Conservation (phyloP, 225 moss, liverwort and hornwort genomes). For the Marchantia polymorpha region DNA sequence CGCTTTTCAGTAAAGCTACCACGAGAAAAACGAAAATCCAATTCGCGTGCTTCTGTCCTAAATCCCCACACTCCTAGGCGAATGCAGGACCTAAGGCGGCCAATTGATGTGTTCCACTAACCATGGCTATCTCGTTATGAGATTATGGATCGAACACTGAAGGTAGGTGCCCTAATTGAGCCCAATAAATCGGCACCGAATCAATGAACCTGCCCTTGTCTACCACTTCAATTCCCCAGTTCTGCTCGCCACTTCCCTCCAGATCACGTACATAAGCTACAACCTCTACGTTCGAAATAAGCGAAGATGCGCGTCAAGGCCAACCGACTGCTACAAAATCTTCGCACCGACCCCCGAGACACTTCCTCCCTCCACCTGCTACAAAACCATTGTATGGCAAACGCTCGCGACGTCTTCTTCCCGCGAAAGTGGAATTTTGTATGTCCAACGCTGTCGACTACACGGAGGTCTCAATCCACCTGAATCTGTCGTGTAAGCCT, state of each 20-base stretch:
- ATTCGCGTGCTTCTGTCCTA: background rate
- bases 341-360: background rate
- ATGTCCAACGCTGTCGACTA: background rate
- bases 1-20: background rate
- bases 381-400: background rate
- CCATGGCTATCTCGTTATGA: background rate
- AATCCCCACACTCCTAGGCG: background rate
- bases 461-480: background rate
- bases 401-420: constrained; percentile 19
- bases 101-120: constrained; percentile 1
- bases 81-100: background rate
- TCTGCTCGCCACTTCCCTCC: constrained; percentile 11
- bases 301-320: background rate
- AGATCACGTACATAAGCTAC: background rate
- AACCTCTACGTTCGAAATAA: background rate
- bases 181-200: background rate
- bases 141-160: background rate
- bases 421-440: background rate
- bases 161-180: background rate
- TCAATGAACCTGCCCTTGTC: background rate
- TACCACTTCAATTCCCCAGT: background rate
- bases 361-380: background rate
- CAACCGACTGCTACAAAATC: background rate
- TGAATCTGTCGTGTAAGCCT: background rate
- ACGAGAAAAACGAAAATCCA: background rate